Percentiles rank a stretch among this genome's conserved stretches.
Conservation (phyloP, 2,329 filamentous ascomycete species). For the Clonostachys rhizophaga region DNA sequence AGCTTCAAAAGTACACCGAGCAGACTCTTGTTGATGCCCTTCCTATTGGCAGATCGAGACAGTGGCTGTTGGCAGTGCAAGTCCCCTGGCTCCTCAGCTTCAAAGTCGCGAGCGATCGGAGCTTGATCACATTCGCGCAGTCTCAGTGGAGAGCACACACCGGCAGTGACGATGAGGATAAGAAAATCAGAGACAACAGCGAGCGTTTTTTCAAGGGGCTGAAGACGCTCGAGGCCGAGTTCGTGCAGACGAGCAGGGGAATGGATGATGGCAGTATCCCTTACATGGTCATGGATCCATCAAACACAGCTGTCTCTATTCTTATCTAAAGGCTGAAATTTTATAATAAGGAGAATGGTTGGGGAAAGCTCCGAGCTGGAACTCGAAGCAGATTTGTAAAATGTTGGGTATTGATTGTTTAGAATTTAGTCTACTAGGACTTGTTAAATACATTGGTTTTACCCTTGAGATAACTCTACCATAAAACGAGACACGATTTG, state of each 20-base stretch:
- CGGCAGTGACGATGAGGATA: conserved; percentile 11
- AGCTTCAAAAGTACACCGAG: conserved; percentile 22
- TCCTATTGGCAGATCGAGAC: conserved; percentile 30
- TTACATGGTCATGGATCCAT: conserved; percentile 31
- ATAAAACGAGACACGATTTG: no score
- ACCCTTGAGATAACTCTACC: no score
- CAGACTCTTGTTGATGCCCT: conserved; percentile 26
- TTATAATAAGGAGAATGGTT: no score
- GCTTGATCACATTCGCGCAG: conserved; percentile 32
- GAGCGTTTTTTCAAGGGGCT: conserved; percentile 17
- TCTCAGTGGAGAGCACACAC: conserved; percentile 22
- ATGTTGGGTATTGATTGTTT: no score
- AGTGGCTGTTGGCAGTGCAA: conserved; percentile 40
- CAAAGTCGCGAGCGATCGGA: conserved; percentile 31
- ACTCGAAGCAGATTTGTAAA: no score
- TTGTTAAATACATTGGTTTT: no score
- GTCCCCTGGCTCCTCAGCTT: conserved; percentile 39
- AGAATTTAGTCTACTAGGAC: no score
- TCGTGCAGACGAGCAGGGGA: conserved; percentile 18
- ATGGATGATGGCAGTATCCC: conserved; percentile 25
- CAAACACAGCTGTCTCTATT: conserved; percentile 27
- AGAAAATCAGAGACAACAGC: conserved; percentile 11
- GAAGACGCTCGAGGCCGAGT: conserved; percentile 15
- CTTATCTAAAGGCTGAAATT: neutral
- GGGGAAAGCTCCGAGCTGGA: no score